A percentile compares a stretch with the other conserved stretches of the same genome.
Conservation (phyloP, 148 eudicot species). For the Camellia lanceoleosa region DNA sequence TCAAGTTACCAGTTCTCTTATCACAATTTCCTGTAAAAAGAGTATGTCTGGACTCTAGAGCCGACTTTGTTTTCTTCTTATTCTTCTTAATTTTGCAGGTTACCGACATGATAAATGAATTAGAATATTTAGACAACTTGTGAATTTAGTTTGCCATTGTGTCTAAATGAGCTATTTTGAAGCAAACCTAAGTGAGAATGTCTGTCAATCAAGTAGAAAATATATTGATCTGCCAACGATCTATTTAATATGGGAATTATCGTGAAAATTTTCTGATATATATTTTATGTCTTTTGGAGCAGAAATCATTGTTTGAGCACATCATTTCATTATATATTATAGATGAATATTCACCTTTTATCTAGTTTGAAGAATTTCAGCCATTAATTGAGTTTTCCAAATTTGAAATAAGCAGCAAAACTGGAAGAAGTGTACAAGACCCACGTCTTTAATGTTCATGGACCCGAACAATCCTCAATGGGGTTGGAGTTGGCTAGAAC, state of each 20-base stretch:
- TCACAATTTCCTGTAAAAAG: neutral
- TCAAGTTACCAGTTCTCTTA: neutral
- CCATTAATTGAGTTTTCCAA: neutral
- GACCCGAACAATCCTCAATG: constrained; percentile 82
- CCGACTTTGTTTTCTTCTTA: neutral
- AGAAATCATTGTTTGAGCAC: neutral
- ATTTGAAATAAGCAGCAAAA: constrained; percentile 60
- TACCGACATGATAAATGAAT: neutral
- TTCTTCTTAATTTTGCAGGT: neutral
- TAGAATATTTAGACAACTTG: neutral
- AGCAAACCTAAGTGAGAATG: neutral
- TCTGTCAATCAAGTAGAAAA: neutral
- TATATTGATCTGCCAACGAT: neutral
- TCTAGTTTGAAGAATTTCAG: neutral
- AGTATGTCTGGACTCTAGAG: too few species aligned
- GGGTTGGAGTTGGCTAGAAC: constrained; percentile 99
- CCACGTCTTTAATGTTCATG: constrained; percentile 58
- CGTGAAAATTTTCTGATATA: neutral
- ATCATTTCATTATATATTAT: neutral
- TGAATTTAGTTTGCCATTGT: neutral
- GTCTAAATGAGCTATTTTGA: neutral
- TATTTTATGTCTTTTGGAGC: neutral
- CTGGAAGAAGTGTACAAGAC: constrained; percentile 68
- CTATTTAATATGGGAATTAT: neutral
- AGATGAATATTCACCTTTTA: neutral